These are phyloP conservation scores for Aspergillaceae sp. DNA, from an alignment of 2,329 filamentous ascomycete genomes.

Conservation along the genomic window DNA sequence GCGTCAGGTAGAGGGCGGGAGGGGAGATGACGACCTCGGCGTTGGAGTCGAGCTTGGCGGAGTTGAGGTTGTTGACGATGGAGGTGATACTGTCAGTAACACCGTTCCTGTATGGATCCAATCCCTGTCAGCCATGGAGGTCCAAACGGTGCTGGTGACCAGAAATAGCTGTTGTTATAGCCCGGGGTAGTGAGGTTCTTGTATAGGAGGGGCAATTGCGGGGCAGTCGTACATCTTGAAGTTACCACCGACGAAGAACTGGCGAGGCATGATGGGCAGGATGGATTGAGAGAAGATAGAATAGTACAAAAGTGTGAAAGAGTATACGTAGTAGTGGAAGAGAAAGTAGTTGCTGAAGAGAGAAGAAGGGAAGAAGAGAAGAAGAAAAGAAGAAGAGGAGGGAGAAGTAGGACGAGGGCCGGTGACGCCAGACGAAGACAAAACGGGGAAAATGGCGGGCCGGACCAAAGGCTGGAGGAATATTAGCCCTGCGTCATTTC, in stretches of 20 bases:
- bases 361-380: not conserved
- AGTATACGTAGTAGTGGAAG: no score
- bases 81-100: slow-evolving; percentile 79
- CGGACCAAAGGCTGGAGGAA: not conserved
- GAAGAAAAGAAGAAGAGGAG: slow-evolving; percentile 5
- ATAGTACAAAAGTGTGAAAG: slow-evolving; percentile 3
- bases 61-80: slow-evolving; percentile 84
- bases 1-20: slow-evolving; percentile 80
- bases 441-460: slow-evolving; percentile 1
- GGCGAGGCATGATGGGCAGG: slow-evolving; percentile 70
- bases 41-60: slow-evolving; percentile 55
- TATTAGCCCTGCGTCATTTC: not conserved
- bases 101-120: slow-evolving; percentile 68
- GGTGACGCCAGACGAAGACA: slow-evolving; percentile 6
- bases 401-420: slow-evolving; percentile 7
- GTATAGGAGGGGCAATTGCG: slow-evolving; percentile 18
- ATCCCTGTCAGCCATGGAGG: not conserved
- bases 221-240: slow-evolving; percentile 79
- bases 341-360: not conserved
- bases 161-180: not conserved
- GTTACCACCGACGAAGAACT: slow-evolving; percentile 97
- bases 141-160: not conserved
- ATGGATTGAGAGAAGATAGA: not conserved
- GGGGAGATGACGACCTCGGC: slow-evolving; percentile 92
- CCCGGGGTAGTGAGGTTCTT: slow-evolving; percentile 11